phyloP scores from a whole-genome alignment of 805 yeast species.

The Candida sithepensis region DNA sequence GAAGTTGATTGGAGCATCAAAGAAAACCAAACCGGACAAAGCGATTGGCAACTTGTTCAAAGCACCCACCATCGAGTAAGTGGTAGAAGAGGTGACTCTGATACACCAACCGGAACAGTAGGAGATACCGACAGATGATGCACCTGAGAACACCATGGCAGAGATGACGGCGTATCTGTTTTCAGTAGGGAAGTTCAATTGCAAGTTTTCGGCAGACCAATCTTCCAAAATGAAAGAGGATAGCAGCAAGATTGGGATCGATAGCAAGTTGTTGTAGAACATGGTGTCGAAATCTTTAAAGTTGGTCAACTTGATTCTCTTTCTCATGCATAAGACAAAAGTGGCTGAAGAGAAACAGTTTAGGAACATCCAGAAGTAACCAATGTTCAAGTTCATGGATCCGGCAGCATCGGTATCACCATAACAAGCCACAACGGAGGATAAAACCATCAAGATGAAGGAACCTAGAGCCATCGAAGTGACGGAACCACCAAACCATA shows the following conservation, averaged over 20 bases:
- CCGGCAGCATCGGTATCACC: slow-evolving; percentile 50
- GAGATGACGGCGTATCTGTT: slow-evolving; percentile 64
- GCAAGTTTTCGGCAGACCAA: slow-evolving; percentile 83
- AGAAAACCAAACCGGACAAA: slow-evolving; percentile 88
- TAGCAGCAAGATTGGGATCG: slow-evolving; percentile 81
- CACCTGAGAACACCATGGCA: slow-evolving; percentile 89
- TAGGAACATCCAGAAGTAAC: slow-evolving; percentile 95
- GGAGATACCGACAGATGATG: slow-evolving; percentile 93
- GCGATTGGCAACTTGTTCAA: slow-evolving; percentile 98
- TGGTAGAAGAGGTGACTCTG: slow-evolving; percentile 96
- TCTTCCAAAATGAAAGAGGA: slow-evolving; percentile 82
- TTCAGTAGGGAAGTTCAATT: slow-evolving; percentile 72
- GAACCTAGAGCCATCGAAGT: slow-evolving; percentile 87
- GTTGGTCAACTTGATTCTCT: slow-evolving; percentile 94
- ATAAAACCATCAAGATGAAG: slow-evolving; percentile 86
- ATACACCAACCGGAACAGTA: slow-evolving; percentile 99
- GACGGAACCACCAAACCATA: slow-evolving; percentile 94
- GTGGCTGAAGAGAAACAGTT: slow-evolving; percentile 95
- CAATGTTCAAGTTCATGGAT: slow-evolving; percentile 49
- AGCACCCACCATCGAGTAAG: slow-evolving; percentile 99
- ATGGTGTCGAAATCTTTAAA: slow-evolving; percentile 97
- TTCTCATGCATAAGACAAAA: slow-evolving; percentile 92
- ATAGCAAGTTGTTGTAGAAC: slow-evolving; percentile 94
- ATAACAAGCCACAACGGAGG: slow-evolving; percentile 93
- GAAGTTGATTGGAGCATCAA: slow-evolving; percentile 93